A percentile compares a stretch with the other conserved stretches of the same genome.
phyloP scores from a whole-genome alignment of 768 basidiomycete species.

The Trametes meyenii region DNA sequence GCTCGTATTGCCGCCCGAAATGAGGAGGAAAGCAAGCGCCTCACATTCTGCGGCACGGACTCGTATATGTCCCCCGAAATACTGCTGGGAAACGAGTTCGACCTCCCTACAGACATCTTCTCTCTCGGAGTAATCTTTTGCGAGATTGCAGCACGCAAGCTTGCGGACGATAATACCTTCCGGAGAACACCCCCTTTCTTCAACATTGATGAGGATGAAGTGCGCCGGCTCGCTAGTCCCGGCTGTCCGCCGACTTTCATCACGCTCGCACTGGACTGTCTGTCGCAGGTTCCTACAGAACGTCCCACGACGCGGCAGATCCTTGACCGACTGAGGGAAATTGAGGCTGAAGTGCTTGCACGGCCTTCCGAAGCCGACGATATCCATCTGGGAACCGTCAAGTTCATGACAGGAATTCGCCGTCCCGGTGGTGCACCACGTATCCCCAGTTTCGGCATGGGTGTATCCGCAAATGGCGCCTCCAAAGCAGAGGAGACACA shows the following conservation, averaged over 20 bases:
- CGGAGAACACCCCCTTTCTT: conserved; percentile 81
- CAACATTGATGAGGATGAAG: conserved; percentile 75
- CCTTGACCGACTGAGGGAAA: conserved; percentile 73
- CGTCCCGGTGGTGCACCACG: conserved; percentile 58
- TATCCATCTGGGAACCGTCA: conserved; percentile 83
- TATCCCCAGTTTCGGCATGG: conserved; percentile 86
- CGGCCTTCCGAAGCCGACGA: conserved; percentile 67
- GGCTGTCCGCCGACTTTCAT: conserved; percentile 83
- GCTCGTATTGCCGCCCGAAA: conserved; percentile 92
- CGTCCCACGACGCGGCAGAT: conserved; percentile 82
- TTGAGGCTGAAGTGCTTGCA: conserved; percentile 82
- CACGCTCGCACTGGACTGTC: conserved; percentile 77
- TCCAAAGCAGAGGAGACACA: conserved; percentile 36
- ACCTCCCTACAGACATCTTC: conserved; percentile 92
- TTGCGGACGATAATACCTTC: conserved; percentile 83
- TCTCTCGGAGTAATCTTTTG: conserved; percentile 92
- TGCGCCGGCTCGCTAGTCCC: conserved; percentile 62
- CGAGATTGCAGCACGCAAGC: conserved; percentile 80
- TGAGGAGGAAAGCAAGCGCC: conserved; percentile 83
- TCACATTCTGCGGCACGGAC: conserved; percentile 88
- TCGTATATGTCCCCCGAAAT: conserved; percentile 99
- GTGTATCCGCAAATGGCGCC: conserved; percentile 45
- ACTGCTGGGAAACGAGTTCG: conserved; percentile 87
- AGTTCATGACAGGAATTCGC: conserved; percentile 75
- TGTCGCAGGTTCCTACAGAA: conserved; percentile 58